Evolutionary conservation across 768 basidiomycete genomes (phyloP), one percentile per base, ranked within the genome.

Genomic region (Kwoniella botswanensis): DNA sequence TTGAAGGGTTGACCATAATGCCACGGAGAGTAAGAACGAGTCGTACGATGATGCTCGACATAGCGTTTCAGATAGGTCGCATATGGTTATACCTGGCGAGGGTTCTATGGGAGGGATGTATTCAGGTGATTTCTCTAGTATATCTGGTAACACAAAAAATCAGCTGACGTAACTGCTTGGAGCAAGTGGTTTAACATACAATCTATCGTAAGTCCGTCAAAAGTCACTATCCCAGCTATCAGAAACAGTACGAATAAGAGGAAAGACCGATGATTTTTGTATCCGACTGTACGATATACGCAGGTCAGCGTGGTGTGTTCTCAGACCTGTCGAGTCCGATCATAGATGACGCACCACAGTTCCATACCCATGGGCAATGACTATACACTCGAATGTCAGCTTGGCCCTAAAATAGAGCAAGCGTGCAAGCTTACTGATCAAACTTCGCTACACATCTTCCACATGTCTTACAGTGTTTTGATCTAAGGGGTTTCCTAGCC

Each of bases 351-450:
- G 29, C 80, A 93, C 93, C 90, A 82, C 96, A 98, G 84, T 98
- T 98, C 95, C 95, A 99, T 17, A 98, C 90, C 97, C 97, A 99
- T 1, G 96, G 97, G 76, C 97, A 98, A 77, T 99, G 95, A 77
- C 94, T 96, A 62, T 10, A 15, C 50, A 7, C 57, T 24, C 6
- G 4, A 12, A 6, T 2, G 55, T 43, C 46, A 21, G 55, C 41
- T 46, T 58, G 42, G 15, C 3, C 55, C 17, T 18, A 12, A 54
- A 35, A 29, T 35, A 44, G 4, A 17, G 18, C n/a, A 24, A 62
- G 18, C 35, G 11, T 3, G 18, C 26, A 57, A 9, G 86, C 92
- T 81, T 82, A 97, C 94, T 99, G 97, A 79, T 99, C 97, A 78
- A 90, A 92, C 58, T 94, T 87, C 13, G 92, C 92, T 21, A 93